phyloP scores from a whole-genome alignment of 495 filamentous ascomycete species.

The Penicillium ochrochloron region DNA sequence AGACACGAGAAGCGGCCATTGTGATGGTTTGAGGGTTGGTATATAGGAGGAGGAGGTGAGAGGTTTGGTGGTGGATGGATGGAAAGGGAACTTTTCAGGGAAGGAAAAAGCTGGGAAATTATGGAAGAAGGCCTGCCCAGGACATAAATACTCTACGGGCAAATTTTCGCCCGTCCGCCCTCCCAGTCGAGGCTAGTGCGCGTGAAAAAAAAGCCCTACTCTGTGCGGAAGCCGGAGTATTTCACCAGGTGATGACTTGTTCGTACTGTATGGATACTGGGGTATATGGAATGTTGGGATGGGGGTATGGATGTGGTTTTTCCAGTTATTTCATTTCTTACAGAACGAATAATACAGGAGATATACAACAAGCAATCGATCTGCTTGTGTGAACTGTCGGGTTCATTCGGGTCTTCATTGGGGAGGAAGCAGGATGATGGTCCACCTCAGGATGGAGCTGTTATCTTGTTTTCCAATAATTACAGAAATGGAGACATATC shows the following conservation, averaged over 20 bases:
- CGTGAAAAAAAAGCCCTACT: conserved; percentile 45
- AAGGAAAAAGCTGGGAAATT: conserved; percentile 52
- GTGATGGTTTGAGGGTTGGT: conserved; percentile 47
- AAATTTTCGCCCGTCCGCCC: conserved; percentile 51
- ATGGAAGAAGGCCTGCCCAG: conserved; percentile 40
- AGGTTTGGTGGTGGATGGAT: conserved; percentile 28
- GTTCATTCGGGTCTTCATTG: conserved; percentile 15
- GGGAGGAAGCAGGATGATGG: neutral
- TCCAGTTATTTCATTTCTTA: conserved; percentile 20
- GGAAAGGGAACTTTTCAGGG: conserved; percentile 41
- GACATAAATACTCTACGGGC: conserved; percentile 52
- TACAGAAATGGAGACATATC: neutral
- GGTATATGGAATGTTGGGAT: conserved; percentile 31
- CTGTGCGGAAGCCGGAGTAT: conserved; percentile 28
- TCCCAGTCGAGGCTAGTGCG: conserved; percentile 45
- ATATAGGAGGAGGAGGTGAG: conserved; percentile 32
- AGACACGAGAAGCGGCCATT: conserved; percentile 77
- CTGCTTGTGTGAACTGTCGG: conserved; percentile 13
- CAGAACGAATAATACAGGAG: neutral
- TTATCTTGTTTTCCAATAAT: neutral
- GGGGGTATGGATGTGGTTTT: conserved; percentile 25
- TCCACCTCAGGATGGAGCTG: conserved; percentile 12
- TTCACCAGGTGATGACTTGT: conserved; percentile 24
- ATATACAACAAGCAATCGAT: neutral
- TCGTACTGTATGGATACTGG: conserved; percentile 12